These are phyloP conservation scores for Phyllostachys edulis DNA, from an alignment of 176 grass and related monocot genomes.

Conservation along the genomic window DNA sequence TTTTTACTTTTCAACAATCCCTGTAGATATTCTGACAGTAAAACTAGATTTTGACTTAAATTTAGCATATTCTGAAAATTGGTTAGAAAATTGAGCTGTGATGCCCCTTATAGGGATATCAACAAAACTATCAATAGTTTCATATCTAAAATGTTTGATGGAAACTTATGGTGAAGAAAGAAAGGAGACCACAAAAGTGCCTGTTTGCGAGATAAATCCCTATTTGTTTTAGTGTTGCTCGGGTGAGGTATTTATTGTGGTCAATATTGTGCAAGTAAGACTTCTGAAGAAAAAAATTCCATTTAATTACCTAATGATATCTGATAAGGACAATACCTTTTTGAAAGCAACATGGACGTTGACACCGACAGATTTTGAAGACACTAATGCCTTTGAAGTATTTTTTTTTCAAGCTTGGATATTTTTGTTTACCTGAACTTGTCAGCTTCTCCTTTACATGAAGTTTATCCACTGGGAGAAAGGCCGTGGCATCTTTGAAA, in stretches of 20 bases:
- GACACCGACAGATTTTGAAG: neutral
- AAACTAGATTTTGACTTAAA: neutral
- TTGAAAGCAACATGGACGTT: neutral
- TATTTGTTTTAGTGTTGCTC: neutral
- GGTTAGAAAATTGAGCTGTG: neutral
- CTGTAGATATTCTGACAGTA: neutral
- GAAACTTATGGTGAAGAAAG: neutral
- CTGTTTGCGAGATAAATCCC: neutral
- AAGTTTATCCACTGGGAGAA: constrained; percentile 98
- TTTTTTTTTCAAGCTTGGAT: neutral
- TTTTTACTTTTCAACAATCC: neutral
- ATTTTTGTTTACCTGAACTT: neutral
- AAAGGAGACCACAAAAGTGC: neutral
- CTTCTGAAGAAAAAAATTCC: neutral
- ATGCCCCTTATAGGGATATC: neutral
- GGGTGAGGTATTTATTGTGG: neutral
- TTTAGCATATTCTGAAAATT: neutral
- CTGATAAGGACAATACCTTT: neutral
- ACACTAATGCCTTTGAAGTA: neutral
- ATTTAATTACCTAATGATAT: neutral
- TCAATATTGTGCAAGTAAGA: neutral
- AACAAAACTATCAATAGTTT: neutral
- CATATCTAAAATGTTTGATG: neutral
- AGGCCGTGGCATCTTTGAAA: constrained; percentile 85
- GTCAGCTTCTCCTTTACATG: neutral